Conservation (phyloP, 805 yeast genomes). For the Starmera quercuum region DNA sequence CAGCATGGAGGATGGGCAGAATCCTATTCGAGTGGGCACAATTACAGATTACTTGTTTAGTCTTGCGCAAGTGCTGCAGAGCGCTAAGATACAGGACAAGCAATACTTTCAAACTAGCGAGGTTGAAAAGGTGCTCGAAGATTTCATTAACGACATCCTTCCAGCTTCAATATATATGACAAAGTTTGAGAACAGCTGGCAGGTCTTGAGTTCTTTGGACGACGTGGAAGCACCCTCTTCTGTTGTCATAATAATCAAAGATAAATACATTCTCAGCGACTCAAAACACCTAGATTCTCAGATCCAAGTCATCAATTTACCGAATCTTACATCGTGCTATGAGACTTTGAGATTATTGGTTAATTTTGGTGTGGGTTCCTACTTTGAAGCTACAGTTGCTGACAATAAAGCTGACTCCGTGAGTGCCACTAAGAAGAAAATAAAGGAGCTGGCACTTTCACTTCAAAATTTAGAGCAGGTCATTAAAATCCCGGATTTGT, state of each 20-base stretch:
- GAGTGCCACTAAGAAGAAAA: conserved; percentile 46
- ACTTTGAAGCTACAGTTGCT: conserved; percentile 46
- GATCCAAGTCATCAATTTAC: conserved; percentile 27
- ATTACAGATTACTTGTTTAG: conserved; percentile 20
- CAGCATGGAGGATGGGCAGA: too few relatives aligned
- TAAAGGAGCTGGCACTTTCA: conserved; percentile 61
- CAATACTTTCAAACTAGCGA: conserved; percentile 18
- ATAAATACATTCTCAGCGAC: conserved; percentile 23
- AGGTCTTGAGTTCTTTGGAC: conserved; percentile 5
- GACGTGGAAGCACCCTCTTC: conserved; percentile 10
- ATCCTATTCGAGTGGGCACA: too few relatives aligned
- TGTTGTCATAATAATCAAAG: conserved; percentile 36
- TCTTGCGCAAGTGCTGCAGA: conserved; percentile 20
- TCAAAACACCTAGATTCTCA: conserved; percentile 22
- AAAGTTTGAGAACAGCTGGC: conserved; percentile 11
- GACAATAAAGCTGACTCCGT: conserved; percentile 26
- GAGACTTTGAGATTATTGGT: conserved; percentile 54
- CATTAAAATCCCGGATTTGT: conserved; percentile 60
- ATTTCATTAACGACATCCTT: conserved; percentile 13
- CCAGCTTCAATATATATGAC: conserved; percentile 19
- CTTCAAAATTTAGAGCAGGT: conserved; percentile 61
- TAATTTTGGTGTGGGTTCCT: conserved; percentile 58
- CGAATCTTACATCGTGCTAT: conserved; percentile 24
- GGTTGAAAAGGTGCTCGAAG: conserved; percentile 6
- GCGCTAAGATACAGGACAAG: conserved; percentile 19